Percentiles rank a stretch among this genome's conserved stretches.
Conservation (phyloP, 2,329 filamentous ascomycete species). For the Onygenales sp. region DNA sequence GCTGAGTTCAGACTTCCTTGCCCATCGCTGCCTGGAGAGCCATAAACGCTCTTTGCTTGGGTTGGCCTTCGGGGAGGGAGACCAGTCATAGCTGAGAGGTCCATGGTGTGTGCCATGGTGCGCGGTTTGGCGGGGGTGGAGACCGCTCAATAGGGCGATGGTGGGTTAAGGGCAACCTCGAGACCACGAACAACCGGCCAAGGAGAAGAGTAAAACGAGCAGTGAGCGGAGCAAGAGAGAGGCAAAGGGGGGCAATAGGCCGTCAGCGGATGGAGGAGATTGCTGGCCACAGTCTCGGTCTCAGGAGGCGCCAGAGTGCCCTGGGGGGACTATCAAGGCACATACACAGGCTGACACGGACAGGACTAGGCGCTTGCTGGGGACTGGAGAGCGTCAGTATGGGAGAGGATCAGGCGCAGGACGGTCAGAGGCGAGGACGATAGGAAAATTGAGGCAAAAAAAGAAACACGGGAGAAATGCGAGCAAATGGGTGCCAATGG, state of each 20-base stretch:
- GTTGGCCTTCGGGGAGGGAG: constrained; percentile 6
- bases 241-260: not conserved
- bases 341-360: not conserved
- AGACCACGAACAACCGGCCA: not conserved
- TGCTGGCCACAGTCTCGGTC: not conserved
- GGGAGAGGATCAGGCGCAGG: not conserved
- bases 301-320: not conserved
- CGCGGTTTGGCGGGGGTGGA: not conserved
- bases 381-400: not conserved
- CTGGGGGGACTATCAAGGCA: not conserved
- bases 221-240: not conserved
- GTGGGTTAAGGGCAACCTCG: not conserved
- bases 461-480: not conserved
- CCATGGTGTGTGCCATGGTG: constrained; percentile 7
- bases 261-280: not conserved
- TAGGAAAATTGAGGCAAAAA: not conserved
- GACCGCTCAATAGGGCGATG: not conserved
- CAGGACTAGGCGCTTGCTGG: not conserved
- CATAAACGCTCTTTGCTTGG: constrained; percentile 6
- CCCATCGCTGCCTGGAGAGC: constrained; percentile 3
- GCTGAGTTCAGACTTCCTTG: not conserved
- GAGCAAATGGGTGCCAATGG: not conserved
- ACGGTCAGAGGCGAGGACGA: not conserved
- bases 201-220: not conserved
- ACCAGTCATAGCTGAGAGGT: constrained; percentile 12